Percentiles rank a stretch among this genome's conserved stretches.
Evolutionary conservation across 2,329 filamentous ascomycete species (phyloP).

Genomic region (Sarocladiaceae sp.): DNA sequence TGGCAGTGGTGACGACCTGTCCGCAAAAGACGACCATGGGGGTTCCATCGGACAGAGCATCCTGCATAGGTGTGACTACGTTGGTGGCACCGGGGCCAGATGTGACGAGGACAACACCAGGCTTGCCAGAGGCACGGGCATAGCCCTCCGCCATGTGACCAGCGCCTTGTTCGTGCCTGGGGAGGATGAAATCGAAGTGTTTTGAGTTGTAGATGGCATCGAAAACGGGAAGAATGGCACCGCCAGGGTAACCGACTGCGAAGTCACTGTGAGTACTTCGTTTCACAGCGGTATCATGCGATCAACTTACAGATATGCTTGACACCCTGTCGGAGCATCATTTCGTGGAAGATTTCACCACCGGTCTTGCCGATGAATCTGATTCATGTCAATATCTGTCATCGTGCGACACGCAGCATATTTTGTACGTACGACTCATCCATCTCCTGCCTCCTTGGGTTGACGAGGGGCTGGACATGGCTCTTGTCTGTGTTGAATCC

Average conservation of each 20-base stretch:
- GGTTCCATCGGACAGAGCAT: conserved; percentile 90
- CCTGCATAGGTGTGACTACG: conserved; percentile 92
- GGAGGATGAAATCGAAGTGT: conserved; percentile 93
- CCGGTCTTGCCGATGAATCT: conserved; percentile 92
- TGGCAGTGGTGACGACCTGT: conserved; percentile 83
- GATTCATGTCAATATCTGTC: conserved; percentile 14
- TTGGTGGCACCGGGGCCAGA: conserved; percentile 96
- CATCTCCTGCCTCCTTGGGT: conserved; percentile 55
- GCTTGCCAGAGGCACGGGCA: conserved; percentile 85
- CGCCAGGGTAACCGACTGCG: conserved; percentile 80
- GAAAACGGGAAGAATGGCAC: conserved; percentile 95
- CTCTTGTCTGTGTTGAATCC: conserved; percentile 49
- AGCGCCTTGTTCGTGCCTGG: conserved; percentile 93
- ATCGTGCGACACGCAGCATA: conserved; percentile 6
- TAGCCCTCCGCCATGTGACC: conserved; percentile 99
- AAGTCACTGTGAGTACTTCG: conserved; percentile 11
- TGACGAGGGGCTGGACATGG: conserved; percentile 65
- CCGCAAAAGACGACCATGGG: conserved; percentile 94
- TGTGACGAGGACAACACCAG: conserved; percentile 92
- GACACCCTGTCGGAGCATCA: conserved; percentile 90
- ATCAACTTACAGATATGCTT: conserved; percentile 81
- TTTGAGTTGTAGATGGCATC: conserved; percentile 98
- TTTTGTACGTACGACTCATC: conserved; percentile 66
- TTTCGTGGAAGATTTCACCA: conserved; percentile 97
- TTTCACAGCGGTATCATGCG: conserved; percentile 15